A percentile compares a stretch with the other conserved stretches of the same genome.
Evolutionary conservation across 352 stramenopile genomes (phyloP).

Genomic region (Globisporangium barbulae): DNA sequence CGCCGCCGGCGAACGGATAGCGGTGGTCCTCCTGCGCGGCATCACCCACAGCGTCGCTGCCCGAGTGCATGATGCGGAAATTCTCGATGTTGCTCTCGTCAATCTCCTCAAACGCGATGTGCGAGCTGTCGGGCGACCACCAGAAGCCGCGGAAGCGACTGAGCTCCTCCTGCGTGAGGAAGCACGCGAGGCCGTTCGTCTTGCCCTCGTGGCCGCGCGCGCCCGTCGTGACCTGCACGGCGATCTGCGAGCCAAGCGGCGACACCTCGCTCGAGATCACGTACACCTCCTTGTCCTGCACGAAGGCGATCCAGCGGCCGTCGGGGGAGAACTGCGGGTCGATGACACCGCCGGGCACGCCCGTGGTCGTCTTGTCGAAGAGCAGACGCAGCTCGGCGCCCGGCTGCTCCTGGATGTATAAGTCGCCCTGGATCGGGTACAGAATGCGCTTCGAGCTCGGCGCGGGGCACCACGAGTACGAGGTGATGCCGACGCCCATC

Average conservation of each 20-base stretch:
- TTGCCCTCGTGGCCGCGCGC: constrained; percentile 64
- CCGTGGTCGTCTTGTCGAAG: constrained; percentile 84
- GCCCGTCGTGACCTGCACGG: constrained; percentile 72
- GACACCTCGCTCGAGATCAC: constrained; percentile 63
- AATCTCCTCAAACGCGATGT: constrained; percentile 89
- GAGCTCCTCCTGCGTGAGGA: constrained; percentile 97
- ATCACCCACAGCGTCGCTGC: constrained; percentile 58
- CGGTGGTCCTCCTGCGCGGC: constrained; percentile 76
- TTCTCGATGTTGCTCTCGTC: constrained; percentile 93
- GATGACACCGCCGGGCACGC: constrained; percentile 76
- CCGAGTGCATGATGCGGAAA: constrained; percentile 95
- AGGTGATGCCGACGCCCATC: constrained; percentile 92
- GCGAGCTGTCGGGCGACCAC: constrained; percentile 88
- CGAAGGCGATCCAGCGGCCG: constrained; percentile 92
- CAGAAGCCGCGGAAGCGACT: constrained; percentile 96
- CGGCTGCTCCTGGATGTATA: constrained; percentile 92
- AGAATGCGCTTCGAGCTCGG: constrained; percentile 69
- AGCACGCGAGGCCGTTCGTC: constrained; percentile 95
- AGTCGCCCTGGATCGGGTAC: constrained; percentile 89
- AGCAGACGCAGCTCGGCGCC: constrained; percentile 71
- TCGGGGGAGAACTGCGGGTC: constrained; percentile 94
- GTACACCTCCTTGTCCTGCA: constrained; percentile 94
- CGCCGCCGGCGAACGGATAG: constrained; percentile 92
- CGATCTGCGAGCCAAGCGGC: constrained; percentile 31
- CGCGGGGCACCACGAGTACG: constrained; percentile 78